Evolutionary conservation across 192 early-diverging fungal species (phyloP), one percentile per base, ranked within the genome.

Genomic region (Spinellus fusiger): DNA sequence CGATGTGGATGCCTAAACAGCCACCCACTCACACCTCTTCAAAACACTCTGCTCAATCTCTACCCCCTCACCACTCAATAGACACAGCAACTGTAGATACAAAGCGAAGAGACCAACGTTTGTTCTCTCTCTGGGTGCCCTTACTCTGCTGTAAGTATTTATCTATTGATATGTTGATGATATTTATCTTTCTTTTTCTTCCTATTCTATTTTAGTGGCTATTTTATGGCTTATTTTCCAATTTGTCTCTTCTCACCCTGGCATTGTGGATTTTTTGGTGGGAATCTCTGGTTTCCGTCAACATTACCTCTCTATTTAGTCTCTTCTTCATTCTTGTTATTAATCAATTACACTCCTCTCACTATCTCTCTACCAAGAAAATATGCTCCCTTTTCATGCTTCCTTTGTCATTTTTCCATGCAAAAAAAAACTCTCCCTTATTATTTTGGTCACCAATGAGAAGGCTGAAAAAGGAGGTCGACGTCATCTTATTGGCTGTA

Each of bases 91-190:
- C 59, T 7, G 58, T 44, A 66, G 57, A 32, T 37, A 58, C 52
- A 49, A 66, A 65, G 12, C 29, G 64, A 48, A 58, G 57, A 13
- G 64, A 66, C 52, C 31, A 38, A 15, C 37, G 52, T 23, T 40
- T 66, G 18, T 66, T 54, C 48, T 58, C 58, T 9, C 54, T 66
- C 37, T 66, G 64, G 64, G 64, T 66, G 8, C 64, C 64, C 23
- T 28, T 66, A 25, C 56, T 66, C 32, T 66, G 57, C 38, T 54
- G 64, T 66, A 66, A 66, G 64, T 65, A 38, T 51, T 37, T n/a
- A 10, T 18, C 18, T 48, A 35, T 6, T 44, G 1, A 40, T 57
- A 9, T 37, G n/a, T 26, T 6, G 13, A 32, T 31, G n/a, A 15
- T 54, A 46, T 54, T 8, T 13, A 22, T 29, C 5, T 44, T 22